Conservation (phyloP, 75 land plant species). For the Pinus albicaulis region DNA sequence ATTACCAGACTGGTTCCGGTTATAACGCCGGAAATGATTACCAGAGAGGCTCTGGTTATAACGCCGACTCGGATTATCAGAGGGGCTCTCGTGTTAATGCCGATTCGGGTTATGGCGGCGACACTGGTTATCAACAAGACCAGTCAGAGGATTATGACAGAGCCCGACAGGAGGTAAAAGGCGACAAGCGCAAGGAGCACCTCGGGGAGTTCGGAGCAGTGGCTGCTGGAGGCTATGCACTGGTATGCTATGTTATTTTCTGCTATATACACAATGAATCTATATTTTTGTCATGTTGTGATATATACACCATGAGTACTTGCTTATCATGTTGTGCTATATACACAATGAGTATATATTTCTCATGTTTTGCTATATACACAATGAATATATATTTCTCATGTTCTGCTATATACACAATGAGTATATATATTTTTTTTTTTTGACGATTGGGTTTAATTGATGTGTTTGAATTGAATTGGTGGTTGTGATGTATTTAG, state of each 20-base stretch:
- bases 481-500: slow-evolving; percentile 1
- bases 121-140: too few species aligned
- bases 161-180: neutral
- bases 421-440: too few species aligned
- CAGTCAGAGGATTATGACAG: too few species aligned
- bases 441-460: neutral
- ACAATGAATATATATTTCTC: neutral
- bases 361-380: neutral
- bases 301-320: neutral
- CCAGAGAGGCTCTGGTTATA: neutral
- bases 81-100: too few species aligned
- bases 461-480: neutral
- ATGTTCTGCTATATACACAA: too few species aligned
- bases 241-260: slow-evolving; percentile 13
- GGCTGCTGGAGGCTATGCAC: slow-evolving; percentile 26
- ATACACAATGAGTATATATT: too few species aligned
- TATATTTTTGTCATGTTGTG: neutral
- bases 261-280: neutral
- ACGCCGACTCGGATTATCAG: neutral
- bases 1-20: neutral
- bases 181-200: slow-evolving; percentile 11
- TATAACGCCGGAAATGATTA: neutral
- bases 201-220: slow-evolving; percentile 13
- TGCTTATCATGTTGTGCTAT: too few species aligned
- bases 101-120: neutral